A percentile compares a stretch with the other conserved stretches of the same genome.
Conservation (phyloP, 2,329 filamentous ascomycete species). For the Diplocarpon rosae region DNA sequence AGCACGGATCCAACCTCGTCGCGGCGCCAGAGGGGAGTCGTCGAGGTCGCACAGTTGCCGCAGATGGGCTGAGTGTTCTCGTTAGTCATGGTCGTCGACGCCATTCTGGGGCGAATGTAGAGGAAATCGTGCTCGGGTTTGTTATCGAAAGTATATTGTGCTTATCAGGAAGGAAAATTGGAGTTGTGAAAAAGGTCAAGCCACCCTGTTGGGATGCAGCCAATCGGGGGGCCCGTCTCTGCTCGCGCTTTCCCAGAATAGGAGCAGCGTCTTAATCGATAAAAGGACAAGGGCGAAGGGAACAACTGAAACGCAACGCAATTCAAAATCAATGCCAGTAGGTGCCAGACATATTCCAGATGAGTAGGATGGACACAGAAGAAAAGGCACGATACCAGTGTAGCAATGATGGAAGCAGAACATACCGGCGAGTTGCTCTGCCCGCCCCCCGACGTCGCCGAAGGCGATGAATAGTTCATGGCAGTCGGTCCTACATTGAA, state of each 20-base stretch:
- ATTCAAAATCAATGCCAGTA: too few species aligned
- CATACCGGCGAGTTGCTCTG: slow-evolving; percentile 49
- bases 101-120: slow-evolving; percentile 33
- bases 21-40: slow-evolving; percentile 91
- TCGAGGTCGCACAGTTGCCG: slow-evolving; percentile 92
- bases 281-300: not conserved
- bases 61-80: slow-evolving; percentile 66
- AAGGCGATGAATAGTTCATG: slow-evolving; percentile 50
- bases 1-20: slow-evolving; percentile 93
- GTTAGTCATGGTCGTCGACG: slow-evolving; percentile 25
- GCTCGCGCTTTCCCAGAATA: slow-evolving; percentile 1
- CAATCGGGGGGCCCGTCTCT: not conserved
- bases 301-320: too few species aligned
- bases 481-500: slow-evolving; percentile 22
- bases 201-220: not conserved
- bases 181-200: slow-evolving; percentile 1
- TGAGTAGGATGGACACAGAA: not conserved
- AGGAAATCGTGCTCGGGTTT: too few species aligned
- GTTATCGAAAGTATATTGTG: slow-evolving; percentile 3
- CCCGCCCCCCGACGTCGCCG: slow-evolving; percentile 49
- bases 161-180: slow-evolving; percentile 2
- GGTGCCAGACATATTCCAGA: too few species aligned
- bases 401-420: slow-evolving; percentile 14
- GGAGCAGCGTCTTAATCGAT: slow-evolving; percentile 5
- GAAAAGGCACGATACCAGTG: slow-evolving; percentile 1